phyloP scores from a whole-genome alignment of 208 protist species.

The Leishmania mexicana region DNA sequence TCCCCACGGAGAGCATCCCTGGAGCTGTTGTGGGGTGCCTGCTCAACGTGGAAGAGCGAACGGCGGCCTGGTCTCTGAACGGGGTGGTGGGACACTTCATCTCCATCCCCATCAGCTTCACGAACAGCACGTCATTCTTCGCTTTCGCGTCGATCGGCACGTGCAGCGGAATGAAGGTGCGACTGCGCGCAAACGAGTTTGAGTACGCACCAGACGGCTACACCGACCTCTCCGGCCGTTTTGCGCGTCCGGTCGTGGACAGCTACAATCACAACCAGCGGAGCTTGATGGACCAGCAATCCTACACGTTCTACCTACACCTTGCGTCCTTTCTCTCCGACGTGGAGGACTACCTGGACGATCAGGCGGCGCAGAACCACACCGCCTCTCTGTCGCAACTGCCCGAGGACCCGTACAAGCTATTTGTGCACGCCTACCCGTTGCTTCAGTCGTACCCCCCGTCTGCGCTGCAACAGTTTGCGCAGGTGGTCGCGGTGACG shows the following conservation, averaged over 20 bases:
- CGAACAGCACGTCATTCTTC: slow-evolving; percentile 46
- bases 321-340: slow-evolving; percentile 85
- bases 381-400: slow-evolving; percentile 23
- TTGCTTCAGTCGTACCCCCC: slow-evolving; percentile 40
- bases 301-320: slow-evolving; percentile 79
- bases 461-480: slow-evolving; percentile 42
- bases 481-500: slow-evolving; percentile 74
- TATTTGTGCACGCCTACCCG: slow-evolving; percentile 59
- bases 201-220: slow-evolving; percentile 84
- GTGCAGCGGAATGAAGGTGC: slow-evolving; percentile 77
- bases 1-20: slow-evolving; percentile 47
- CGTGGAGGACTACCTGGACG: slow-evolving; percentile 50
- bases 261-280: slow-evolving; percentile 38
- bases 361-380: slow-evolving; percentile 21
- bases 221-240: slow-evolving; percentile 75
- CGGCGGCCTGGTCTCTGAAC: slow-evolving; percentile 87
- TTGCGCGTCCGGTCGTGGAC: slow-evolving; percentile 58
- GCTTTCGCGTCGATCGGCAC: slow-evolving; percentile 87
- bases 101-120: slow-evolving; percentile 64
- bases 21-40: slow-evolving; percentile 81
- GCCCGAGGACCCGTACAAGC: slow-evolving; percentile 32
- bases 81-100: slow-evolving; percentile 75
- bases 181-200: slow-evolving; percentile 73
- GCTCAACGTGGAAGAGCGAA: slow-evolving; percentile 76
- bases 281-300: slow-evolving; percentile 54